A percentile compares a stretch with the other conserved stretches of the same genome.
phyloP scores from a whole-genome alignment of 441 rosid species.

The Raphanus hybrid region DNA sequence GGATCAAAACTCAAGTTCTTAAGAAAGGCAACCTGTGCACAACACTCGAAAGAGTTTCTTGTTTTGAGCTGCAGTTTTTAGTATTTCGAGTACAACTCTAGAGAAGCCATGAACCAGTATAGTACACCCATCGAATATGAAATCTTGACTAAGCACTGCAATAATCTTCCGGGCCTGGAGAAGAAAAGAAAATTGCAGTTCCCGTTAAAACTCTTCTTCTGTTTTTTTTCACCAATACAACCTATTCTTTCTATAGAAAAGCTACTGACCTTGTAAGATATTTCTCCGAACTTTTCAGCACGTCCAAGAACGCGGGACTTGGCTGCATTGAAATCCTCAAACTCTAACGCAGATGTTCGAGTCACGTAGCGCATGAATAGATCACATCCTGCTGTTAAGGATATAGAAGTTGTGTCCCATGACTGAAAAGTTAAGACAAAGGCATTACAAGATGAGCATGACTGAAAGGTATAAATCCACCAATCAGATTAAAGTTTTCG shows the following conservation, averaged over 20 bases:
- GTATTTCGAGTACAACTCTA: slow-evolving; percentile 85
- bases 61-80: slow-evolving; percentile 63
- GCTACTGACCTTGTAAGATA: slow-evolving; percentile 73
- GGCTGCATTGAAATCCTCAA: slow-evolving; percentile 87
- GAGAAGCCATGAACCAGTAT: slow-evolving; percentile 96
- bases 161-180: slow-evolving; percentile 89
- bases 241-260: neutral
- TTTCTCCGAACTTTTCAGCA: slow-evolving; percentile 94
- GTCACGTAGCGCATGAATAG: slow-evolving; percentile 87
- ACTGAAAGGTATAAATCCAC: too few relatives aligned
- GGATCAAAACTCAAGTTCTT: neutral
- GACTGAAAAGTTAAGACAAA: slow-evolving; percentile 32
- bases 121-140: slow-evolving; percentile 94
- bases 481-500: too few relatives aligned
- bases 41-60: slow-evolving; percentile 87
- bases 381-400: slow-evolving; percentile 94
- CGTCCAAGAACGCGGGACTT: slow-evolving; percentile 79
- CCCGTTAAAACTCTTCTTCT: neutral
- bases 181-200: slow-evolving; percentile 49
- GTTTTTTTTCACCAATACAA: neutral
- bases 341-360: slow-evolving; percentile 87
- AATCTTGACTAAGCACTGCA: slow-evolving; percentile 91
- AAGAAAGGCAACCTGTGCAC: slow-evolving; percentile 66
- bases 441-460: neutral
- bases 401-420: slow-evolving; percentile 72